Conservation (phyloP, 768 basidiomycete species). For the Suillus clintonianus region DNA sequence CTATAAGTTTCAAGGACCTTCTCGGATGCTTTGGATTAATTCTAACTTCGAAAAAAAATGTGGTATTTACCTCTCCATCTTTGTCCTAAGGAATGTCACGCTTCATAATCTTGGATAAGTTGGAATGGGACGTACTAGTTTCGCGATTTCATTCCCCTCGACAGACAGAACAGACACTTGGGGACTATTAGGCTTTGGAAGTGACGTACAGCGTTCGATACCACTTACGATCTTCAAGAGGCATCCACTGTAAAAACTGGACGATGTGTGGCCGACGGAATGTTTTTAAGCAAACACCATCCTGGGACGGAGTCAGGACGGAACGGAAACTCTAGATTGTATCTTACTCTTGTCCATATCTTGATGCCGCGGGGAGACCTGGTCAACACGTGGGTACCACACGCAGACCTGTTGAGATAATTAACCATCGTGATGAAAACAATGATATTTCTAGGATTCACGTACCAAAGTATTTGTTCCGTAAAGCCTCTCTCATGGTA, state of each 20-base stretch:
- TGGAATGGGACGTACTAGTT: conserved; percentile 36
- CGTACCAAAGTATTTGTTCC: conserved; percentile 54
- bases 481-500: conserved; percentile 55
- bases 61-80: conserved; percentile 37
- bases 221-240: conserved; percentile 44
- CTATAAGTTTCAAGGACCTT: conserved; percentile 43
- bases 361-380: conserved; percentile 52
- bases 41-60: not conserved
- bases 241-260: conserved; percentile 54
- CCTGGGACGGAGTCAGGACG: conserved; percentile 26
- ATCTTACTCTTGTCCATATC: conserved; percentile 47
- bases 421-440: conserved; percentile 5
- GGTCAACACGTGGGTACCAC: conserved; percentile 45
- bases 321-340: not conserved
- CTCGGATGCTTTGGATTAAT: not conserved
- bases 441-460: not conserved
- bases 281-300: conserved; percentile 51
- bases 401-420: conserved; percentile 43
- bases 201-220: conserved; percentile 1
- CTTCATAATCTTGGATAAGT: conserved; percentile 10
- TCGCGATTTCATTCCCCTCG: conserved; percentile 50
- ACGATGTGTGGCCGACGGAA: conserved; percentile 48
- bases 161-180: conserved; percentile 50
- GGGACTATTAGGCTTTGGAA: conserved; percentile 1
- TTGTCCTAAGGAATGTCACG: conserved; percentile 40